These are phyloP conservation scores for Dictyostelium discoideum DNA, from an alignment of 78 protist species.

Conservation along the genomic window DNA sequence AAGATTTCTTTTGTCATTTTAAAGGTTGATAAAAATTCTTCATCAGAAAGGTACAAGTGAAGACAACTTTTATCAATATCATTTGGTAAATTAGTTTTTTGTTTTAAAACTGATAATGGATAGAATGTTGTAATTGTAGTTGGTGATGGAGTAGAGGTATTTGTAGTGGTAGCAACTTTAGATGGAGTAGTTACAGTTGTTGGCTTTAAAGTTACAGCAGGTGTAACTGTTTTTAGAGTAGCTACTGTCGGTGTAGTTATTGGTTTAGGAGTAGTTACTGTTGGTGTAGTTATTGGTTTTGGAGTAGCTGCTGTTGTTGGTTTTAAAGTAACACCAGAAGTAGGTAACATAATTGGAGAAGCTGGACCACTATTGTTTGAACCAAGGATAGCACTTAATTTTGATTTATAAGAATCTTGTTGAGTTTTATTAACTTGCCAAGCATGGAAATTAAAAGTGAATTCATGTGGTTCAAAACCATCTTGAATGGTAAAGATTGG, in stretches of 20 bases:
- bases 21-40: background rate
- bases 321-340: background rate
- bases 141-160: background rate
- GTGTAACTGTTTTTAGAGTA: background rate
- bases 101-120: background rate
- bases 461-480: slow-evolving; percentile 14
- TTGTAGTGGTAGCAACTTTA: background rate
- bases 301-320: background rate
- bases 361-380: background rate
- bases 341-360: background rate
- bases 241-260: background rate
- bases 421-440: slow-evolving; percentile 1
- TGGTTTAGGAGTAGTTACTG: background rate
- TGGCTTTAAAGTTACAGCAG: background rate
- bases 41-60: slow-evolving; percentile 3
- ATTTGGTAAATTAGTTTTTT: background rate
- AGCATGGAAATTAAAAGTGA: slow-evolving; percentile 20
- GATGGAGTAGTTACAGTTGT: background rate
- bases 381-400: background rate
- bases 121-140: background rate
- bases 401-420: slow-evolving; percentile 18
- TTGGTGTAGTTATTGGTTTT: background rate
- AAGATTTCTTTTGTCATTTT: background rate
- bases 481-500: slow-evolving; percentile 8
- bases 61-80: background rate